Evolutionary conservation across 768 basidiomycete species (phyloP).

Genomic region (Boletus vinaceobasis): DNA sequence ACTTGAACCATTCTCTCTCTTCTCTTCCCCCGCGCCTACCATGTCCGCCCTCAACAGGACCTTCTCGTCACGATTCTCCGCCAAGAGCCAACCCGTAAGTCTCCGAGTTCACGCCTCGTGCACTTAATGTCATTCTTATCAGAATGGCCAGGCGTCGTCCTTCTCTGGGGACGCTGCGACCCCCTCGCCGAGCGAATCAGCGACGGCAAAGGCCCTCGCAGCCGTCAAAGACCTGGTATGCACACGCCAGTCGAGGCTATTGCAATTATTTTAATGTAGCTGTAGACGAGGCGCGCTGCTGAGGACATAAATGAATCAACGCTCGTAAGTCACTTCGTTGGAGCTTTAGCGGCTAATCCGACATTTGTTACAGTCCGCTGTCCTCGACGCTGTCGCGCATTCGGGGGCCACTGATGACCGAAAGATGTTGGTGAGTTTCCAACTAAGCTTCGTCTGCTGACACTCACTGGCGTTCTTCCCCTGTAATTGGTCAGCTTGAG

Average conservation of each 20-base stretch:
- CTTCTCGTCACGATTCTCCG: slow-evolving; percentile 29
- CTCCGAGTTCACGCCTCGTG: not conserved
- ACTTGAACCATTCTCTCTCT: not conserved
- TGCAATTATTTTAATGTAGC: not conserved
- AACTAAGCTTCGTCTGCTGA: not conserved
- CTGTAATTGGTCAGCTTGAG: slow-evolving; percentile 52
- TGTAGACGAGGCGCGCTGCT: slow-evolving; percentile 28
- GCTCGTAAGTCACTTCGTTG: slow-evolving; percentile 12
- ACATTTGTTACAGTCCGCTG: slow-evolving; percentile 42
- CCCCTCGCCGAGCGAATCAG: slow-evolving; percentile 14
- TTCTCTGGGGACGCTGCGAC: slow-evolving; percentile 3
- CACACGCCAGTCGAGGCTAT: not conserved
- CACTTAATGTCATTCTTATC: not conserved
- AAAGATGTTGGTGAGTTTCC: slow-evolving; percentile 61
- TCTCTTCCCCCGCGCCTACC: slow-evolving; percentile 4
- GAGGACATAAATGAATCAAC: slow-evolving; percentile 31
- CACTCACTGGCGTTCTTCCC: not conserved
- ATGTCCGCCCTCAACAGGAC: slow-evolving; percentile 31
- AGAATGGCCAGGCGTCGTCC: slow-evolving; percentile 14
- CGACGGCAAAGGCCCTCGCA: slow-evolving; percentile 21
- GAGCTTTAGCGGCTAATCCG: not conserved
- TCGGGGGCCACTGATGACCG: slow-evolving; percentile 69
- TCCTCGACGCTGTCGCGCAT: slow-evolving; percentile 60
- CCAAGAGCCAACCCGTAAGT: slow-evolving; percentile 27
- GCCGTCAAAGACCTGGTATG: slow-evolving; percentile 31